A percentile compares a stretch with the other conserved stretches of the same genome.
Evolutionary conservation across 2,329 filamentous ascomycete genomes (phyloP).

Genomic region (Sporothrix dimorphospora): DNA sequence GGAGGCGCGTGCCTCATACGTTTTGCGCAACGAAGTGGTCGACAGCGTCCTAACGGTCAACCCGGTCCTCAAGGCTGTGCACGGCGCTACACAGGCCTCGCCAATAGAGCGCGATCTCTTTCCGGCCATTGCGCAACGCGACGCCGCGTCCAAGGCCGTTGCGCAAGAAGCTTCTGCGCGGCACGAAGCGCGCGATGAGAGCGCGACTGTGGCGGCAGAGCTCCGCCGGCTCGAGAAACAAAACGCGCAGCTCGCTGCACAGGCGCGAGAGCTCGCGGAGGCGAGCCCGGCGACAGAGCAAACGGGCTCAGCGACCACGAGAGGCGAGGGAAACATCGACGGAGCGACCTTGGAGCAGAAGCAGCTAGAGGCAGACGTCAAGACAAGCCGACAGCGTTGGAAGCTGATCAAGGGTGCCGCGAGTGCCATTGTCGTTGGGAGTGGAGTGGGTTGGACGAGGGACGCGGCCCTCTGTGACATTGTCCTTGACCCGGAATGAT

Average conservation of each 20-base stretch:
- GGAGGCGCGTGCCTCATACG: conserved; percentile 70
- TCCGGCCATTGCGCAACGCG: conserved; percentile 67
- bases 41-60: conserved; percentile 72
- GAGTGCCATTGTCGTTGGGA: conserved; percentile 78
- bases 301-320: conserved; percentile 55
- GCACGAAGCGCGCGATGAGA: conserved; percentile 53
- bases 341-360: conserved; percentile 57
- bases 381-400: conserved; percentile 67
- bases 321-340: conserved; percentile 44
- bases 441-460: conserved; percentile 78
- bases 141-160: conserved; percentile 66
- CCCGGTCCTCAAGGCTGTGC: conserved; percentile 76
- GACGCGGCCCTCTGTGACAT: conserved; percentile 69
- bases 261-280: conserved; percentile 61
- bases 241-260: conserved; percentile 65
- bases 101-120: conserved; percentile 71
- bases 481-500: conserved; percentile 67
- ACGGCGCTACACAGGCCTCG: conserved; percentile 65
- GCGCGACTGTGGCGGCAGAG: conserved; percentile 62
- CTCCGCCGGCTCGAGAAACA: conserved; percentile 58
- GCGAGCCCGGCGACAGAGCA: conserved; percentile 57
- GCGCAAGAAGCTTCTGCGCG: conserved; percentile 61
- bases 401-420: conserved; percentile 76
- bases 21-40: conserved; percentile 69
- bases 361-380: conserved; percentile 61